Evolutionary conservation across 176 grass and related monocot species (phyloP).

Genomic region (Olyra latifolia): DNA sequence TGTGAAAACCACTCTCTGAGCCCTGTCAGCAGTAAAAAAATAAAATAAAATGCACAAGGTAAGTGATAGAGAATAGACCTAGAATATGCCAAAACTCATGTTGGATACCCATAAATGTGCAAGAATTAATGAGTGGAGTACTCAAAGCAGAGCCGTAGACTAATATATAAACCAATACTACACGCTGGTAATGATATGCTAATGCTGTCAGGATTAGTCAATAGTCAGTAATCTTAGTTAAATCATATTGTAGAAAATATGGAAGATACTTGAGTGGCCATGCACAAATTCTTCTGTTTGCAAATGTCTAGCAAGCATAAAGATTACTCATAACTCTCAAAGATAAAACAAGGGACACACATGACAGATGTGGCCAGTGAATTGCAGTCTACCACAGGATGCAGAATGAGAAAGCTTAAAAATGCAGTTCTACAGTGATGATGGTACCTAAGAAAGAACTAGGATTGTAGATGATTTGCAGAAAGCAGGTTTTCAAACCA

Average conservation of each 20-base stretch:
- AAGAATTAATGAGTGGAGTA: constrained; percentile 5
- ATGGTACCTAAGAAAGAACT: background rate
- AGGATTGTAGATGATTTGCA: constrained; percentile 1
- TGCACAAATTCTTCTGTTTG: background rate
- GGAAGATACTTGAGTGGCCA: background rate
- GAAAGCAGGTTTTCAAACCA: background rate
- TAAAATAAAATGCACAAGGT: background rate
- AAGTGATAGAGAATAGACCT: background rate
- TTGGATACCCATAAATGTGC: background rate
- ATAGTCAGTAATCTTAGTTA: background rate
- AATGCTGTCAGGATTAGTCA: too few species aligned
- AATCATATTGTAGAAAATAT: background rate
- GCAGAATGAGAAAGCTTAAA: background rate
- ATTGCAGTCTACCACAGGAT: too few species aligned
- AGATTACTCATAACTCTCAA: background rate
- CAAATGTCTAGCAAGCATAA: background rate
- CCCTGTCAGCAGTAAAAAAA: constrained; percentile 42
- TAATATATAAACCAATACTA: background rate
- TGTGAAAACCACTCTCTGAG: constrained; percentile 97
- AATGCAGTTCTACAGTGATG: background rate
- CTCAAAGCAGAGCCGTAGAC: background rate
- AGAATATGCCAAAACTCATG: constrained; percentile 8
- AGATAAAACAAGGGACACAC: too few species aligned
- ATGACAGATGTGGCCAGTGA: too few species aligned
- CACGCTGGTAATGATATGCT: background rate